A percentile compares a stretch with the other conserved stretches of the same genome.
Evolutionary conservation across 2,329 filamentous ascomycete genomes (phyloP).

Genomic region (Aspergillus sp.): DNA sequence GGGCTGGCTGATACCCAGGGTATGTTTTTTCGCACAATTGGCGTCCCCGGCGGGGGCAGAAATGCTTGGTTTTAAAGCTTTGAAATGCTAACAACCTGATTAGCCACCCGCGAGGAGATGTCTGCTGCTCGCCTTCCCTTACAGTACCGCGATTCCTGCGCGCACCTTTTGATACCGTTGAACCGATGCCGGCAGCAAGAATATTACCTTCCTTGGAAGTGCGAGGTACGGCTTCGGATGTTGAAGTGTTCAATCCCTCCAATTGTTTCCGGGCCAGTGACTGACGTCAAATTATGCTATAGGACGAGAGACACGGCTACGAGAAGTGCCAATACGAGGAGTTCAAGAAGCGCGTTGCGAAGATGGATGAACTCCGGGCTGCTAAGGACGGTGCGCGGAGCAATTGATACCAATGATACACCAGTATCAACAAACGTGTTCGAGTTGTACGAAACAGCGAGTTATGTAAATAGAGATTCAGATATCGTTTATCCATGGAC

Average conservation of each 20-base stretch:
- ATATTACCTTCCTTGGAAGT: constrained; percentile 97
- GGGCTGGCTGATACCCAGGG: constrained; percentile 44
- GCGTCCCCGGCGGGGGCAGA: constrained; percentile 8
- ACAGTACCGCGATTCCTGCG: constrained; percentile 93
- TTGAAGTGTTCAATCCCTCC: background rate
- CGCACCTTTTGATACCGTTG: constrained; percentile 88
- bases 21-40: constrained; percentile 33
- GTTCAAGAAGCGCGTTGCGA: constrained; percentile 96
- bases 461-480: constrained; percentile 43
- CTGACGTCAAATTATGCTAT: constrained; percentile 8
- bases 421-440: constrained; percentile 23
- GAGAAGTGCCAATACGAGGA: constrained; percentile 99
- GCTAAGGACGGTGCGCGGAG: constrained; percentile 81
- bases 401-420: constrained; percentile 58
- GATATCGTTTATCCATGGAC: constrained; percentile 35
- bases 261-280: background rate
- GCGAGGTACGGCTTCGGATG: constrained; percentile 65
- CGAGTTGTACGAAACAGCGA: constrained; percentile 29
- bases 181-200: constrained; percentile 91
- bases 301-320: constrained; percentile 97
- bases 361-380: constrained; percentile 95
- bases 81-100: constrained; percentile 16
- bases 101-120: constrained; percentile 75
- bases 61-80: constrained; percentile 6
- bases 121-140: constrained; percentile 83